Evolutionary conservation across 257 asterid species (phyloP).

Genomic region (Buddleja alternifolia): DNA sequence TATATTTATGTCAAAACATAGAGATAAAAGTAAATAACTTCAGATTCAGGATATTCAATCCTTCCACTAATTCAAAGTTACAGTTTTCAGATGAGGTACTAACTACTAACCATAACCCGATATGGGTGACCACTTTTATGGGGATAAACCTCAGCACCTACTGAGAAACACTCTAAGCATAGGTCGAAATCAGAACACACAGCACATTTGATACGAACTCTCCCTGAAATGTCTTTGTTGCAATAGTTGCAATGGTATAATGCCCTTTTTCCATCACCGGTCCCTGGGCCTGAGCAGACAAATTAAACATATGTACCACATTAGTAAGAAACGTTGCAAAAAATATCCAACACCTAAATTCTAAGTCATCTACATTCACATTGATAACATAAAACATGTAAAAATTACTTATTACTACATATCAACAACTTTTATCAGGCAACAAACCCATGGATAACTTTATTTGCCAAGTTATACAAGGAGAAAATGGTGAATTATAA

Average conservation of each 20-base stretch:
- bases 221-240: slow-evolving; percentile 79
- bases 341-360: slow-evolving; percentile 4
- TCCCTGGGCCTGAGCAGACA: slow-evolving; percentile 61
- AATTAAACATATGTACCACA: neutral
- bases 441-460: no score
- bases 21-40: slow-evolving; percentile 14
- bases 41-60: neutral
- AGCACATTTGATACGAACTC: slow-evolving; percentile 80
- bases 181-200: slow-evolving; percentile 86
- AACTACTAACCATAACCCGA: slow-evolving; percentile 85
- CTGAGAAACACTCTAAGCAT: slow-evolving; percentile 88
- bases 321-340: neutral
- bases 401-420: neutral
- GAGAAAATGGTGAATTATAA: neutral
- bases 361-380: neutral
- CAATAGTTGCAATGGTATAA: slow-evolving; percentile 85
- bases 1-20: neutral
- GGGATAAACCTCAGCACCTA: slow-evolving; percentile 87
- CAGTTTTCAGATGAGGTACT: slow-evolving; percentile 36
- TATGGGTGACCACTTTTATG: slow-evolving; percentile 78
- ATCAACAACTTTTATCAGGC: neutral
- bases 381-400: neutral
- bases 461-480: no score
- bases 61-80: slow-evolving; percentile 9
- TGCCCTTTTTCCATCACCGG: slow-evolving; percentile 76